phyloP scores from a whole-genome alignment of 2,329 filamentous ascomycete genomes.

The Penicillium polonicum region DNA sequence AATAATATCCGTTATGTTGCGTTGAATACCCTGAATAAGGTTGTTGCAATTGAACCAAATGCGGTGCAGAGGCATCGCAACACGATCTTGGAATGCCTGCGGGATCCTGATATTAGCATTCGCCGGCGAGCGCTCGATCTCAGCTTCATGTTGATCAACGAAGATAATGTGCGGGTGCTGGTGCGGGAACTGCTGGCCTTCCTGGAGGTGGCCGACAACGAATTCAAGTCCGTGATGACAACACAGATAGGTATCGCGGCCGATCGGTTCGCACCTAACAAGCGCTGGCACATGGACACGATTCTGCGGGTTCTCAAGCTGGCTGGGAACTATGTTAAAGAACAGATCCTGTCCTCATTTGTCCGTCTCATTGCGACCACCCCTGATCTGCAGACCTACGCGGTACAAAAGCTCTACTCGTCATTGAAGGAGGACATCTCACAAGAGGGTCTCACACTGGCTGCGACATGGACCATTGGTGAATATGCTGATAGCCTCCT shows the following conservation, averaged over 20 bases:
- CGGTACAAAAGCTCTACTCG: slow-evolving; percentile 89
- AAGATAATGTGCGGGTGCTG: slow-evolving; percentile 88
- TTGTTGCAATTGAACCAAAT: slow-evolving; percentile 96
- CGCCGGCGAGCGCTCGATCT: slow-evolving; percentile 91
- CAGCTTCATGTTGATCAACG: slow-evolving; percentile 97
- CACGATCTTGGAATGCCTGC: slow-evolving; percentile 91
- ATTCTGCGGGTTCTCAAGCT: slow-evolving; percentile 92
- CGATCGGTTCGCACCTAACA: slow-evolving; percentile 92
- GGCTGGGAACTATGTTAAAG: slow-evolving; percentile 95
- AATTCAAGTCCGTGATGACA: slow-evolving; percentile 98
- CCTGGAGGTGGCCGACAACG: slow-evolving; percentile 93
- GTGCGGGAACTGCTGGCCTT: slow-evolving; percentile 93
- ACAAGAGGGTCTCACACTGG: slow-evolving; percentile 90
- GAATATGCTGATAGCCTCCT: slow-evolving; percentile 94
- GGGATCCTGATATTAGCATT: slow-evolving; percentile 98
- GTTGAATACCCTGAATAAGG: slow-evolving; percentile 94
- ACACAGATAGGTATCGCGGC: slow-evolving; percentile 96
- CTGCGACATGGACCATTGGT: slow-evolving; percentile 95
- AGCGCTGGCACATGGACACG: slow-evolving; percentile 97
- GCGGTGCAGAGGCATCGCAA: slow-evolving; percentile 96
- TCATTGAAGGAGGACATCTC: slow-evolving; percentile 95
- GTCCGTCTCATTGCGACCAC: slow-evolving; percentile 93
- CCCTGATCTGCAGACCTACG: slow-evolving; percentile 91
- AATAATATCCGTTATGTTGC: slow-evolving; percentile 99
- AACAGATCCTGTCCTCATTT: slow-evolving; percentile 95